Conservation (phyloP, 768 basidiomycete species). For the Nidularia sp. region DNA sequence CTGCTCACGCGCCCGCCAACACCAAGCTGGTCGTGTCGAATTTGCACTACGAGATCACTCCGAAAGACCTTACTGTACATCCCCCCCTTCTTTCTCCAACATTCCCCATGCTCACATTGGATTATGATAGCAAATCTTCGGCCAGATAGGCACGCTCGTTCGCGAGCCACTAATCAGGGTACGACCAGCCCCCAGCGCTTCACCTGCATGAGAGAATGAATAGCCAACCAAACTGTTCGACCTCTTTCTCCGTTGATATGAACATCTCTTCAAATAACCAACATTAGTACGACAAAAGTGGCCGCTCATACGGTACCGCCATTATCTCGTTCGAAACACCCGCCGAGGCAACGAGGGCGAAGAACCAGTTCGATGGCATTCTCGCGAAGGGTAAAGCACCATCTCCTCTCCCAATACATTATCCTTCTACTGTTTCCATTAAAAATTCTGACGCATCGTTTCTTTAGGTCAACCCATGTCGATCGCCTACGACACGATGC, state of each 20-base stretch:
- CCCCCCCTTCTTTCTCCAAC: not conserved
- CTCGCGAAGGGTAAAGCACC: conserved; percentile 72
- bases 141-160: conserved; percentile 87
- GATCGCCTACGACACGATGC: conserved; percentile 54
- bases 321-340: conserved; percentile 75
- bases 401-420: conserved; percentile 3
- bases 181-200: conserved; percentile 68
- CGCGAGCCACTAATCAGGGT: conserved; percentile 94
- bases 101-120: not conserved
- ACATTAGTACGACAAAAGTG: conserved; percentile 87
- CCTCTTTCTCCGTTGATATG: conserved; percentile 24
- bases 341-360: conserved; percentile 77
- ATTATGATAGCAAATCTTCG: conserved; percentile 72
- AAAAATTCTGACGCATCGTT: not conserved
- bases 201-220: conserved; percentile 47
- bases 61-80: conserved; percentile 78
- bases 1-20: conserved; percentile 20
- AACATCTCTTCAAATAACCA: conserved; percentile 28
- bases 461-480: conserved; percentile 74
- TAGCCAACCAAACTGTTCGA: conserved; percentile 40
- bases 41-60: conserved; percentile 87
- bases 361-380: conserved; percentile 82
- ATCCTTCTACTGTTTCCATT: not conserved
- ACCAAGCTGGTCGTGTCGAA: conserved; percentile 75
- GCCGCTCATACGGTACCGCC: conserved; percentile 84